Percentiles rank a stretch among this genome's conserved stretches.
Evolutionary conservation across 116 monocot genomes (phyloP).

Genomic region (Trichopus zeylanicus): DNA sequence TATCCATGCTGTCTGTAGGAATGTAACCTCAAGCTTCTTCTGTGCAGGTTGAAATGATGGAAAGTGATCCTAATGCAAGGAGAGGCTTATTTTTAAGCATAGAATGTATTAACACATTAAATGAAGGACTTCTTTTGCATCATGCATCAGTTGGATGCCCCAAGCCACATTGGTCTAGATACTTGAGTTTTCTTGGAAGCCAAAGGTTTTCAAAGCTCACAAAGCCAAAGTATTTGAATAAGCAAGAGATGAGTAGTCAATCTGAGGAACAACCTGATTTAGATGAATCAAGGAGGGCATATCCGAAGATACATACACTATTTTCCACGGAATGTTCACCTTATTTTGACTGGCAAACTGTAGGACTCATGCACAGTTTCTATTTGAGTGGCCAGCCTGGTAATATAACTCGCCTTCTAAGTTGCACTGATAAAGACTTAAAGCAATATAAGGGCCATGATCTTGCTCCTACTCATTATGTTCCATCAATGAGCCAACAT

Average conservation of each 20-base stretch:
- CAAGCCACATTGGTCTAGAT: constrained; percentile 75
- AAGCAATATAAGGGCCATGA: constrained; percentile 79
- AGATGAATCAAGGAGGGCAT: constrained; percentile 12
- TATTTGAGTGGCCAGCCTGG: constrained; percentile 82
- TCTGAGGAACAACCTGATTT: constrained; percentile 13
- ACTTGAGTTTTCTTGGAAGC: constrained; percentile 86
- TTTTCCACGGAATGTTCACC: constrained; percentile 93
- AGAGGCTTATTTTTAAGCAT: constrained; percentile 71
- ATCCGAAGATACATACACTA: constrained; percentile 88
- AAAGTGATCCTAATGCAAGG: constrained; percentile 45
- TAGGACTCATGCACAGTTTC: constrained; percentile 85
- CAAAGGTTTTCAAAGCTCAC: constrained; percentile 69
- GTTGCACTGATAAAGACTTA: constrained; percentile 81
- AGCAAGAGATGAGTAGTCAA: constrained; percentile 6
- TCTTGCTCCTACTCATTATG: constrained; percentile 96
- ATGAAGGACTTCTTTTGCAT: constrained; percentile 88
- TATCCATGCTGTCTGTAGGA: neutral
- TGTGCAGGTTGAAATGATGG: constrained; percentile 66
- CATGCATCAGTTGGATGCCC: constrained; percentile 70
- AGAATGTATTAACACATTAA: constrained; percentile 95
- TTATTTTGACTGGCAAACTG: constrained; percentile 99
- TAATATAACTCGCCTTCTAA: constrained; percentile 90
- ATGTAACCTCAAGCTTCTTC: neutral
- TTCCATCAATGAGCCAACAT: constrained; percentile 93
- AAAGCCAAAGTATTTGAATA: constrained; percentile 57